phyloP scores from a whole-genome alignment of 805 yeast genomes.

The Myxozyma udenii region DNA sequence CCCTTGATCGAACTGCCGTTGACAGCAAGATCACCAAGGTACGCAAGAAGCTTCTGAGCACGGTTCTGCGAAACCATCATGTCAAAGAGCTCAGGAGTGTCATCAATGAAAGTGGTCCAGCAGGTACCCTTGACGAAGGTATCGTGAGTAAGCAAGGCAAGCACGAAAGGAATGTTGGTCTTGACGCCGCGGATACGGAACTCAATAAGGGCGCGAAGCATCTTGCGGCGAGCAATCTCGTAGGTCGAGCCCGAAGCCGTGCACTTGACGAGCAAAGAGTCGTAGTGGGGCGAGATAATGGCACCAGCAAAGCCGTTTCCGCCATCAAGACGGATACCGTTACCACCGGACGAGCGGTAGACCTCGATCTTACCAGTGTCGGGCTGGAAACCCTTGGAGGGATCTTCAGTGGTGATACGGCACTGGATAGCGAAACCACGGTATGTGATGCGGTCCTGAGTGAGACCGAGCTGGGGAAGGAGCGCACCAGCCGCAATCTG shows the following conservation, averaged over 20 bases:
- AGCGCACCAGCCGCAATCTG: conserved; percentile 99
- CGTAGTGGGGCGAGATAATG: conserved; percentile 93
- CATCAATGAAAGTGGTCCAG: conserved; percentile 99
- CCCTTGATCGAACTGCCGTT: conserved; percentile 96
- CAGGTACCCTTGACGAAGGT: conserved; percentile 82
- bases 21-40: conserved; percentile 89
- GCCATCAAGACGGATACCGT: conserved; percentile 98
- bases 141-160: conserved; percentile 85
- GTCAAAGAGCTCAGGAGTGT: conserved; percentile 92
- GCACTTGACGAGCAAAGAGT: conserved; percentile 96
- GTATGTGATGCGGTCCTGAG: conserved; percentile 91
- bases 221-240: conserved; percentile 95
- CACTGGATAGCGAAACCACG: conserved; percentile 99
- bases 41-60: conserved; percentile 88
- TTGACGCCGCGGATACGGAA: conserved; percentile 98
- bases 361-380: conserved; percentile 98
- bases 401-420: conserved; percentile 98
- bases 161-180: conserved; percentile 94
- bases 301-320: conserved; percentile 98
- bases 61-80: conserved; percentile 94
- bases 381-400: conserved; percentile 93
- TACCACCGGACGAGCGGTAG: conserved; percentile 98
- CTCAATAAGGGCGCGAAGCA: conserved; percentile 94
- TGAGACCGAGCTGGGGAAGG: conserved; percentile 80
- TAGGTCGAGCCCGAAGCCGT: conserved; percentile 95